Percentiles rank a stretch among this genome's conserved stretches.
These are phyloP conservation scores for Biscogniauxia sp. DNA, from an alignment of 2,329 filamentous ascomycete species.

Conservation along the genomic window DNA sequence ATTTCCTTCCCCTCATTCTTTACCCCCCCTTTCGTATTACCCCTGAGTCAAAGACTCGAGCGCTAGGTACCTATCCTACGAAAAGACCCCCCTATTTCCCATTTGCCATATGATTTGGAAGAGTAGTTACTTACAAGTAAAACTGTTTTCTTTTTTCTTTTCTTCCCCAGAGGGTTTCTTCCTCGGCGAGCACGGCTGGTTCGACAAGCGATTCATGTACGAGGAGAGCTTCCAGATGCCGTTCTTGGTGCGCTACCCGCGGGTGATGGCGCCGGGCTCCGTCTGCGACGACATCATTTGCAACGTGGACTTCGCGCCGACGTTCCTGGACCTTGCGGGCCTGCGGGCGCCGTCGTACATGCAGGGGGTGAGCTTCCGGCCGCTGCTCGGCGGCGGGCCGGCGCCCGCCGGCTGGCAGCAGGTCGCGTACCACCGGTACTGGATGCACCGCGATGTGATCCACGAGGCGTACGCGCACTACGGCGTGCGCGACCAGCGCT, in stretches of 20 bases:
- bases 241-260: conserved; percentile 47
- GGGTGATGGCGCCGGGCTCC: conserved; percentile 36
- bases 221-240: conserved; percentile 58
- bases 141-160: background rate
- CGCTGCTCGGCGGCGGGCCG: conserved; percentile 33
- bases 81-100: background rate
- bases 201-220: conserved; percentile 59
- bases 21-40: background rate
- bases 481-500: conserved; percentile 48
- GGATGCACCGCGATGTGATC: conserved; percentile 53
- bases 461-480: conserved; percentile 53
- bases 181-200: conserved; percentile 56
- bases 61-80: background rate
- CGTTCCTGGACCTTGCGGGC: conserved; percentile 46
- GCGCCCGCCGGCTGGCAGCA: conserved; percentile 47
- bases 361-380: conserved; percentile 47
- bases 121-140: background rate
- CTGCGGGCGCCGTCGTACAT: conserved; percentile 45
- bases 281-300: conserved; percentile 48
- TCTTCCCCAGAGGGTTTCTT: conserved; percentile 45
- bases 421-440: conserved; percentile 53
- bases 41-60: background rate
- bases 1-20: background rate
- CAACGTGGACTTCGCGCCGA: conserved; percentile 54
- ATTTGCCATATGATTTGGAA: background rate